Evolutionary conservation across 1,139 yeast genomes (phyloP), one percentile per base, ranked within the genome.

Genomic region (Meyerozyma guilliermondii): DNA sequence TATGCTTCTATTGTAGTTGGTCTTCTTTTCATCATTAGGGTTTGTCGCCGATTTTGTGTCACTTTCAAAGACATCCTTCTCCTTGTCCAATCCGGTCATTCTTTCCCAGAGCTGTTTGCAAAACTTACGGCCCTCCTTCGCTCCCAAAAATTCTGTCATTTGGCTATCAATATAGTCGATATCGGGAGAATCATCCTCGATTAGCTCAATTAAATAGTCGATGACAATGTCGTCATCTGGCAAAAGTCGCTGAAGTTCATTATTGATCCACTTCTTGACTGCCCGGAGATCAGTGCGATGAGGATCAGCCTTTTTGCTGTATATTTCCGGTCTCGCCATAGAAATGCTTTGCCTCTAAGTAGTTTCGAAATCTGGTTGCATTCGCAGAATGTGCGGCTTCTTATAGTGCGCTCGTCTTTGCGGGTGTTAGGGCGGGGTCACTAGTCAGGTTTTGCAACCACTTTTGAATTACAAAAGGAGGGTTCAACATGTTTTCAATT

Each of bases 141-240:
- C 39, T 1, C 52, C 52, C 11, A 50, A 35, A 30, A 50, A 49
- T 18, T 43, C 47, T n/a, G 36, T 33, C 46, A 45, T 43, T 14
- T 50, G 50, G 22, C 38, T 44, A 9, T 42, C 45, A 28, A 50
- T 43, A 3, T 36, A 41, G 8, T 31, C 18, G 4, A 48, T 41
- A 18, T 43, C 46, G 1, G 53, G 52, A 11, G 38, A 7, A 16
- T 36, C 49, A 10, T 41, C 39, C 7, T 42, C 35, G 10, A 50
- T 33, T 18, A 50, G 43, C 40, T 50, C 53, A 24, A 38, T 39
- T 10, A 46, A 27, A 28, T 47, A 46, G 30, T 46, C 53, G 23
- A 43, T 43, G 11, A 47, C 50, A n/a, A 50, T 46, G 20, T 50
- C 53, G 30, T 50, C 52, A 22, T 50, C 53, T 10, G 52, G 53